A percentile compares a stretch with the other conserved stretches of the same genome.
These are phyloP conservation scores for Rhexocercosporidium sp. DNA, from an alignment of 2,329 filamentous ascomycete genomes.

Conservation along the genomic window DNA sequence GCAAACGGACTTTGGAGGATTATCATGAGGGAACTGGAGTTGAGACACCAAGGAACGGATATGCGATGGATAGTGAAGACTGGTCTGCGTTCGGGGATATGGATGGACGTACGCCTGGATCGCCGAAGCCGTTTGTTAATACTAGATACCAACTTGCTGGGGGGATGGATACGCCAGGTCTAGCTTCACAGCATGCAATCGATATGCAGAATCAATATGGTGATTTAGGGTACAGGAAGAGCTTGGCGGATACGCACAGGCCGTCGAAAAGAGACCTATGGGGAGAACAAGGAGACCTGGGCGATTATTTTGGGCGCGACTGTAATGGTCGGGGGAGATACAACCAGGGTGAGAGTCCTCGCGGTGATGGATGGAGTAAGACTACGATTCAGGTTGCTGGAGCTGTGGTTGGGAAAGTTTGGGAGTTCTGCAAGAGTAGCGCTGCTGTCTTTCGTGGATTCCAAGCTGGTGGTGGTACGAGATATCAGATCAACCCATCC, in stretches of 20 bases:
- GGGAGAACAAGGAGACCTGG: constrained; percentile 20
- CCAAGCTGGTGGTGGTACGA: constrained; percentile 80
- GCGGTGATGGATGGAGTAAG: constrained; percentile 57
- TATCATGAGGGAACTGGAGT: constrained; percentile 18
- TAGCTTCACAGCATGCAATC: constrained; percentile 41
- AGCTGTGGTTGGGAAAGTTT: constrained; percentile 74
- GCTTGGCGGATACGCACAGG: constrained; percentile 26
- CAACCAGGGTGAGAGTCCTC: constrained; percentile 25
- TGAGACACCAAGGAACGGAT: constrained; percentile 19
- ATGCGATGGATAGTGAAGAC: constrained; percentile 6
- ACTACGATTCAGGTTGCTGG: constrained; percentile 54
- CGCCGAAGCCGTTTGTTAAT: constrained; percentile 53
- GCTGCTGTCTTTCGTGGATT: constrained; percentile 75
- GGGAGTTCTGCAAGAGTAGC: constrained; percentile 78
- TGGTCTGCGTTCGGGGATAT: constrained; percentile 17
- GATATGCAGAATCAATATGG: constrained; percentile 39
- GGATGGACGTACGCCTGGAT: constrained; percentile 28
- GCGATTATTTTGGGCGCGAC: constrained; percentile 29
- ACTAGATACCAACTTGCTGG: constrained; percentile 56
- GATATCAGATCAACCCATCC: constrained; percentile 53
- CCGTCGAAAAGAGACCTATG: constrained; percentile 16
- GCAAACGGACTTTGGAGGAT: constrained; percentile 26
- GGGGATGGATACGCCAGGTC: constrained; percentile 52
- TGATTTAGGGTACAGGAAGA: constrained; percentile 48
- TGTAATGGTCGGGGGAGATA: constrained; percentile 31